Base-by-base conservation (phyloP, 768 basidiomycete species). In the Galerina sulciceps region DNA sequence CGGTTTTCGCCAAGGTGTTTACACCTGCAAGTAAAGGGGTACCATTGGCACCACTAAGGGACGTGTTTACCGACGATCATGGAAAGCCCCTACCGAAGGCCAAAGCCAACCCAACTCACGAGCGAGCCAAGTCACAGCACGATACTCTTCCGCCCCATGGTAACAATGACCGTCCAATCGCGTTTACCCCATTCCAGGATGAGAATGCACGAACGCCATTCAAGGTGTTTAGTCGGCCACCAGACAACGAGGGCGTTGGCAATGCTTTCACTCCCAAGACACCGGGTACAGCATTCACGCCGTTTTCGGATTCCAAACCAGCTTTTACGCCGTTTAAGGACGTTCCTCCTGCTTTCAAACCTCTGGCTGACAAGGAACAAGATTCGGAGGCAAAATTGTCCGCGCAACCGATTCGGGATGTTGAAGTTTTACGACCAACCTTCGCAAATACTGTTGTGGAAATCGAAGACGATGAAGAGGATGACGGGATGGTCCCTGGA, bases 201-300 rank as follows among this genome's bases (percentile, higher is more conserved):
- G 78, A 81, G 54, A 78, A 75, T 59, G 72, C 71, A n/a, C 73
- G 73, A 52, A 80, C 82, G 8, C 81, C 84, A 3, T 84, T 79
- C 79, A 77, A 89, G 61, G 90, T 93, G 17, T 93, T 93, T 71
- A 89, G 85, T 57, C 83, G 88, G 14, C 90, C 89, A n/a, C 86
- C 86, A 0, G 78, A 79, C 41, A 76, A 80, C 45, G 68, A 71
- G 22, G 80, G 82, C 57, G 60, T 55, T 40, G 58, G 54, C 17
- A 74, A 75, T 60, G 71, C 72, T 6, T 81, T 81, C 58, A 79
- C 82, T 17, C 80, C 82, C 22, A 84, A 85, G 61, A 78, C 78
- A 6, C 72, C 74, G 11, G 68, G 58, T 42, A 59, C 67, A 37
- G 67, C 75, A 10, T 81, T 81, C 55, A 78, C 74, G n/a, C 79